These are phyloP conservation scores for Atkinsonella hypoxylon DNA, from an alignment of 2,329 filamentous ascomycete species.

Conservation along the genomic window DNA sequence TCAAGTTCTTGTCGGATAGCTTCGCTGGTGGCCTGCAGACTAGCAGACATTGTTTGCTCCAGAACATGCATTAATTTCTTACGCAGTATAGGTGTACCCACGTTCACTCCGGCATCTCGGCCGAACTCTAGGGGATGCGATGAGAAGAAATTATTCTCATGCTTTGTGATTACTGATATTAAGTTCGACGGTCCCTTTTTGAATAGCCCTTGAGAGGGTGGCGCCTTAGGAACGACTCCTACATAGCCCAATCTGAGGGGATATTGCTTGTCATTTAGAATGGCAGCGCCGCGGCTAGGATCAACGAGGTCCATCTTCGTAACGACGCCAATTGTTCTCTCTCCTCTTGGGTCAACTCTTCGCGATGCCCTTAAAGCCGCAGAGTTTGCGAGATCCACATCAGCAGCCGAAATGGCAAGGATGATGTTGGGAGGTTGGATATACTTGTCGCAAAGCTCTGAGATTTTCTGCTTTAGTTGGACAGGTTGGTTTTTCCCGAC, in stretches of 20 bases:
- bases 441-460: slow-evolving; percentile 95
- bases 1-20: slow-evolving; percentile 91
- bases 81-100: slow-evolving; percentile 76
- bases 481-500: slow-evolving; percentile 80
- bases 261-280: slow-evolving; percentile 84
- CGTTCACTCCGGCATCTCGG: slow-evolving; percentile 54
- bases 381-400: slow-evolving; percentile 94
- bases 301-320: slow-evolving; percentile 99
- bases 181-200: slow-evolving; percentile 73
- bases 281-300: slow-evolving; percentile 59
- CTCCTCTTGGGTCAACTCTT: slow-evolving; percentile 83
- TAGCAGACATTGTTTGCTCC: slow-evolving; percentile 93
- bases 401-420: slow-evolving; percentile 89
- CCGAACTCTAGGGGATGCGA: slow-evolving; percentile 74
- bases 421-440: slow-evolving; percentile 95
- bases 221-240: slow-evolving; percentile 80
- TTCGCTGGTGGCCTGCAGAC: slow-evolving; percentile 77
- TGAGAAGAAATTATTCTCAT: slow-evolving; percentile 79
- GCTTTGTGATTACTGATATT: slow-evolving; percentile 68
- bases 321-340: slow-evolving; percentile 95
- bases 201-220: slow-evolving; percentile 60
- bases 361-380: slow-evolving; percentile 82
- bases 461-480: slow-evolving; percentile 89
- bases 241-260: slow-evolving; percentile 92
- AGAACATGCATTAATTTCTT: slow-evolving; percentile 97